Percentiles rank a stretch among this genome's conserved stretches.
Conservation (phyloP, 2,329 filamentous ascomycete genomes). For the Monosporascus sp. region DNA sequence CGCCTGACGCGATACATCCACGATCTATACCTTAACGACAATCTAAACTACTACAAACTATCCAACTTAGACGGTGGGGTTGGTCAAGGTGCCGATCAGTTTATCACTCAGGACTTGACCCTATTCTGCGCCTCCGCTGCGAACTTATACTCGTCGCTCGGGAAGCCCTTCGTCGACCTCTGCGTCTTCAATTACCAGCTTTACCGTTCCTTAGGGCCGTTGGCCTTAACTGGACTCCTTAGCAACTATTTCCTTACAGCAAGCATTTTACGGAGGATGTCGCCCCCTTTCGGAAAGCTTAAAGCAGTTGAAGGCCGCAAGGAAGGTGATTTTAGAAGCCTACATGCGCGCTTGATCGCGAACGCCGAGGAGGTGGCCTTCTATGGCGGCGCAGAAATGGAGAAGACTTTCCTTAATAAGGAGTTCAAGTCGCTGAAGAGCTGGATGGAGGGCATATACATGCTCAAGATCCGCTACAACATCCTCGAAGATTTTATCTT, state of each 20-base stretch:
- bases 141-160: conserved; percentile 88
- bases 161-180: conserved; percentile 96
- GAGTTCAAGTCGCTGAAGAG: conserved; percentile 89
- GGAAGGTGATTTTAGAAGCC: conserved; percentile 88
- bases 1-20: conserved; percentile 94
- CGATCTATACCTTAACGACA: conserved; percentile 90
- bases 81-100: conserved; percentile 89
- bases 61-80: conserved; percentile 89
- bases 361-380: conserved; percentile 98
- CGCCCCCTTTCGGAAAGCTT: conserved; percentile 92
- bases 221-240: conserved; percentile 79
- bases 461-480: conserved; percentile 96
- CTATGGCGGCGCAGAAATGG: conserved; percentile 91
- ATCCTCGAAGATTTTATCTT: conserved; percentile 97
- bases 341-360: conserved; percentile 88
- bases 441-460: conserved; percentile 99
- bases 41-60: conserved; percentile 94
- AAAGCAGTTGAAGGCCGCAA: conserved; percentile 94
- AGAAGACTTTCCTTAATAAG: conserved; percentile 84
- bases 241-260: conserved; percentile 95
- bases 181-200: conserved; percentile 98
- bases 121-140: conserved; percentile 91
- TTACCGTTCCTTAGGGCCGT: conserved; percentile 81
- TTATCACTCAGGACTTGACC: conserved; percentile 94
- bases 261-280: conserved; percentile 79